Evolutionary conservation across 169 alveolate species (phyloP), one percentile per base, ranked within the genome.

Genomic region (Amoebophrya sp.): DNA sequence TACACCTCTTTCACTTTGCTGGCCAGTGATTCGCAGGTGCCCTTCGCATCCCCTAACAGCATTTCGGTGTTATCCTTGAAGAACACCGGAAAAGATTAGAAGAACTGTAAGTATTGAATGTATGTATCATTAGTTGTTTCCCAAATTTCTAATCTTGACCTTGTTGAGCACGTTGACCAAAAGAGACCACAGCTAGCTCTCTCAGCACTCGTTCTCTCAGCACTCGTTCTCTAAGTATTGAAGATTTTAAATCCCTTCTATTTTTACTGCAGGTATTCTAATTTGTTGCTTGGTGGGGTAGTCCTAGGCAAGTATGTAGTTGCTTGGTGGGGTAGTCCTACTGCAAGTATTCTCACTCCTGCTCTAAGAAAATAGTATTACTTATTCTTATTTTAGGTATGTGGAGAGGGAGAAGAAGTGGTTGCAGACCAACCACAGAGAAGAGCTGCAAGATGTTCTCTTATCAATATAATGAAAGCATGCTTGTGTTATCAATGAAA

Each of bases 31-130:
- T 94, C 94, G 39, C 95, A 93, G 41, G 95, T 91, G 90, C 93
- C 94, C 93, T 95, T 96, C 38, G 98, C 98, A 90, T 95, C 95
- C 12, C 98, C 97, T 89, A 95, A 94, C 40, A 95, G 94, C 97
- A 96, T 95, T 78, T 65, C 93, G 33, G 96, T 94, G 92, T 96
- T 97, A 40, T 91, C 94, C 90, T 93, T 96, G 93, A 91, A 95
- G 96, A 96, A 96, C 33, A 96, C 94, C 14, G 98, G 98, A 40
- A 26, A 26, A 40, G 23, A 12, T 23, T 23, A 12, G 12, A 6
- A n/a, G 23, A 0, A 40, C 0, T 78, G 89, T 24, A 10, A n/a
- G 29, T 0, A n/a, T 34, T 24, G 29, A 12, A 12, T 24, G 12
- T 53, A 76, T 3, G 33, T 3, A 33, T 14, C 26, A 6, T 3